Evolutionary conservation across 2,329 filamentous ascomycete species (phyloP).

Genomic region (Diaporthe citri): DNA sequence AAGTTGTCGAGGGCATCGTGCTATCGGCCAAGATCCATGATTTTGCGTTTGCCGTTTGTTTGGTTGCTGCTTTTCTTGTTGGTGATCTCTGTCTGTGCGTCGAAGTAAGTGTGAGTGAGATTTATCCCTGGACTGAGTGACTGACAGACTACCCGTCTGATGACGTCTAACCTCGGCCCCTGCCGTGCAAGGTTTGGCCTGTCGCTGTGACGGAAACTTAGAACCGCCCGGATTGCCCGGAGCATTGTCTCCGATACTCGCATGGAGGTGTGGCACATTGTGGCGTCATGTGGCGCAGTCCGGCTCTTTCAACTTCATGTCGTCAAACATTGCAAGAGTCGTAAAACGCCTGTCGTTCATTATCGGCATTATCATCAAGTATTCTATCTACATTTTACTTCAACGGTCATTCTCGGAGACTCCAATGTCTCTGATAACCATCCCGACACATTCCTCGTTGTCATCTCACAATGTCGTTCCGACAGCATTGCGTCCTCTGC

Average conservation of each 20-base stretch:
- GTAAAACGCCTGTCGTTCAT: neutral
- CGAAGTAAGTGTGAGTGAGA: neutral
- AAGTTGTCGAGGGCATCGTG: constrained; percentile 30
- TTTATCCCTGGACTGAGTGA: neutral
- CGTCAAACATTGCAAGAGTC: neutral
- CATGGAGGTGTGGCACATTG: neutral
- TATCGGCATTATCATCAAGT: neutral
- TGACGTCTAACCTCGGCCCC: constrained; percentile 21
- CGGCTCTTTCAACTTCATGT: constrained; percentile 2
- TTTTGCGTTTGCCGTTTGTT: neutral
- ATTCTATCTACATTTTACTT: neutral
- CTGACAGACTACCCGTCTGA: constrained; percentile 11
- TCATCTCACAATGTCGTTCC: neutral
- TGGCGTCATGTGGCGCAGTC: constrained; percentile 15
- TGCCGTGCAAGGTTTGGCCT: neutral
- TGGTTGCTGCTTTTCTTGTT: neutral
- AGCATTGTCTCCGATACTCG: neutral
- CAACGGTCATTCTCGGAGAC: neutral
- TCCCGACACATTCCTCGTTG: neutral
- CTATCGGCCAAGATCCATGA: constrained; percentile 22
- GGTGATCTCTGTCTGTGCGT: neutral
- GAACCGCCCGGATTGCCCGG: neutral
- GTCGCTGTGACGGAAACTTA: neutral
- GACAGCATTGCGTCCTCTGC: no score
- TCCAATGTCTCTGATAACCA: neutral